Base-by-base conservation (phyloP, 345 rosid species). In the Salix brachista region DNA sequence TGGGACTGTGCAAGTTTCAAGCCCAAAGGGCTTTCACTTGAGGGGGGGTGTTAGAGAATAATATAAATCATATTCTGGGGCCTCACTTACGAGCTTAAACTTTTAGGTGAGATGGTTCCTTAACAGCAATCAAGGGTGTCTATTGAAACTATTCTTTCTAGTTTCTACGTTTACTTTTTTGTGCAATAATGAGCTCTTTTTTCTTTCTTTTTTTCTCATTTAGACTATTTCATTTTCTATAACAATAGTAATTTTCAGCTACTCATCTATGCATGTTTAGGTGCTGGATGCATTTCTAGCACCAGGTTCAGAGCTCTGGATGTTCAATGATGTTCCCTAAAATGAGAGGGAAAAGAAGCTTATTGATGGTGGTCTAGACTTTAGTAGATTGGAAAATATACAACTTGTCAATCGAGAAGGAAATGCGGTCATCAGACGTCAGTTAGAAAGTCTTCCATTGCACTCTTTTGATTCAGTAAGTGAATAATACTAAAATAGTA, bases 291-390 rank as follows among this genome's bases (percentile, higher is more conserved):
- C 91, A 30, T 87, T 82, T 77, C 82, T 91, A 61, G 92, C 95
- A 74, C 84, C 81, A 48, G 88, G 82, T 52, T 91, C 95, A 34
- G 95, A 91, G 84, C 95, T 88, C n/a, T 91, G 95, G 92, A 89
- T 91, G 95, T 91, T 91, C 87, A 91, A 91, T 76, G 91, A 91
- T 32, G 95, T 91, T 75, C 86, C 79, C 36, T 92, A 91, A 80
- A 84, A 66, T n/a, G 95, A 89, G 67, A 89, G 95, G 85, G 91
- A 89, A 36, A 84, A 75, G 83, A 91, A 91, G 86, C 88, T 91
- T 42, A 78, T 78, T 81, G 95, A 89, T 73, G 95, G 95, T 77
- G 91, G 92, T 67, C 89, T 91, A 72, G 92, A 91, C 68, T 26
- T 83, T 41, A 62, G 44, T 70, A 83, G 91, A 83, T 81, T 91